Evolutionary conservation across 306 rosid species (phyloP).

Genomic region (Cicer pinnatifidum): DNA sequence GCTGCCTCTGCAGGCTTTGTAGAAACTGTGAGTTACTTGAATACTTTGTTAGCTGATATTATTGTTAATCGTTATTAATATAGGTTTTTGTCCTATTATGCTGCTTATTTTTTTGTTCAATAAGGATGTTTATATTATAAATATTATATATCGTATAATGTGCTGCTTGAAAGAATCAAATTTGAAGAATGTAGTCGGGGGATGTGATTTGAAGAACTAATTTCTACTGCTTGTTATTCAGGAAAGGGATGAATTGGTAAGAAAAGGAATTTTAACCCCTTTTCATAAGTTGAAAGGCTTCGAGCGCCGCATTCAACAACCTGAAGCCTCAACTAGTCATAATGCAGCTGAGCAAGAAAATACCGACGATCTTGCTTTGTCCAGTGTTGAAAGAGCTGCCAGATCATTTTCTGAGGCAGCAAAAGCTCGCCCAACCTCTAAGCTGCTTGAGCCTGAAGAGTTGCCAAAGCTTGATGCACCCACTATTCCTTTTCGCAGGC

Average conservation of each 20-base stretch:
- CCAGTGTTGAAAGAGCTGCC: slow-evolving; percentile 75
- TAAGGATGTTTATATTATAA: background rate
- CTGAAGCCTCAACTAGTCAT: slow-evolving; percentile 57
- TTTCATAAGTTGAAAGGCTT: slow-evolving; percentile 91
- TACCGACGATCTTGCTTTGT: slow-evolving; percentile 55
- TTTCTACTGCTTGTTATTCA: slow-evolving; percentile 46
- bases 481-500: slow-evolving; percentile 75
- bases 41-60: background rate
- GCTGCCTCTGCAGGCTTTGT: slow-evolving; percentile 92
- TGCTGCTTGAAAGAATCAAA: slow-evolving; percentile 11
- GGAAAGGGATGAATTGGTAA: slow-evolving; percentile 94
- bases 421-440: slow-evolving; percentile 86
- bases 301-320: slow-evolving; percentile 78
- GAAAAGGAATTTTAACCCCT: slow-evolving; percentile 92
- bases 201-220: slow-evolving; percentile 45
- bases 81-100: slow-evolving; percentile 3
- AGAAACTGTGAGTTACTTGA: slow-evolving; percentile 77
- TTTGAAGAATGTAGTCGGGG: slow-evolving; percentile 31
- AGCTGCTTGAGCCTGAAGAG: slow-evolving; percentile 70
- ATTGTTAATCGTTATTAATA: slow-evolving; percentile 3
- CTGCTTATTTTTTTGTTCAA: slow-evolving; percentile 4
- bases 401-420: slow-evolving; percentile 77
- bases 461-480: slow-evolving; percentile 89
- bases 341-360: slow-evolving; percentile 50
- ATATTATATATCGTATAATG: slow-evolving; percentile 5